Base-by-base conservation (phyloP, 176 grass and related monocot species). In the Lolium rigidum region DNA sequence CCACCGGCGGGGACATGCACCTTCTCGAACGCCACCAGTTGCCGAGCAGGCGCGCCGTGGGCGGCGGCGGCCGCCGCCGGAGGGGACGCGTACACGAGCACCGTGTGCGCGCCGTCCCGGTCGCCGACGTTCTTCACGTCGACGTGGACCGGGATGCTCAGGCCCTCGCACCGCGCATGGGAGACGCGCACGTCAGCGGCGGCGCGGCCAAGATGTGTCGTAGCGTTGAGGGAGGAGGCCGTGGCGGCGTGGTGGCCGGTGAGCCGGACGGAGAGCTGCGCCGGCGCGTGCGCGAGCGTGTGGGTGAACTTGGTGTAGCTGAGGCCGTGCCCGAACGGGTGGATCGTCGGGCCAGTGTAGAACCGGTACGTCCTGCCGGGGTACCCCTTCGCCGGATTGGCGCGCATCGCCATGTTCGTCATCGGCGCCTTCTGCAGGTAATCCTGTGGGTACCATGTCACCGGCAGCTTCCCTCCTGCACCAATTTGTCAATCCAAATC, bases 351-450 rank as follows among this genome's bases (percentile, higher is more conserved):
- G 1, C 96, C 96, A 0, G 80, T 89, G 81, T 98, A 98, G 90
- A 98, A 98, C 5, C 96, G 84, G 63, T 98, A 94, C 0, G 96
- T 90, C 22, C 96, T 49, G 51, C 93, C 93, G 0, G 93, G 93
- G 62, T 98, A 95, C 6, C 93, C 90, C 2, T 63, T 50, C 0
- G 82, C 66, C 22, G 63, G 77, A 59, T 95, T 48, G 5, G 96
- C 81, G 0, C 96, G 90, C 96, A 98, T 98, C 51, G 80, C 87
- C 93, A 95, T 98, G 83, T 91, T 70, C 25, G 96, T 95, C 96
- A 98, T 95, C 0, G 93, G 75, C 5, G 87, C 93, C 79, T 89
- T 95, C 11, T 74, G 71, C 24, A 98, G 78, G 57, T 94, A 98
- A 1, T 82, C 83, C 64, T 95, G 85, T 0, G 90, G 93, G 83